Evolutionary conservation across 192 early-diverging fungal species (phyloP).

Genomic region (Podochytrium sp.): DNA sequence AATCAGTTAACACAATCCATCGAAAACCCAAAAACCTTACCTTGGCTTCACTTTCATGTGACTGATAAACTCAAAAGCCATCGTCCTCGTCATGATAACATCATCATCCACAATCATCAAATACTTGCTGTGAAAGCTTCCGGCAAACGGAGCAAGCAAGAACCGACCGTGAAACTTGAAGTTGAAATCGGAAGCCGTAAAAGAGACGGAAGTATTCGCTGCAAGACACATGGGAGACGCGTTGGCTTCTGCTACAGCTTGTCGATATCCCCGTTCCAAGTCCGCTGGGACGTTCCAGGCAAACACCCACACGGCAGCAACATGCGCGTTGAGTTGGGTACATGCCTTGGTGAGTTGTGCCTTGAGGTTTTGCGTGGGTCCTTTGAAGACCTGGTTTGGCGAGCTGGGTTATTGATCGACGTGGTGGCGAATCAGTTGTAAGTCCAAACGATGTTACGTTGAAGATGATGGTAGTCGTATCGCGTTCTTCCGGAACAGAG

Average conservation of each 20-base stretch:
- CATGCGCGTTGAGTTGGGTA: neutral
- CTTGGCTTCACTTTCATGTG: conserved; percentile 11
- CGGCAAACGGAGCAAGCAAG: conserved; percentile 12
- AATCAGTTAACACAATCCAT: too few relatives aligned
- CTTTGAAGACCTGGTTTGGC: neutral
- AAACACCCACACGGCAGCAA: neutral
- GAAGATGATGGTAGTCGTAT: neutral
- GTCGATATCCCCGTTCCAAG: neutral
- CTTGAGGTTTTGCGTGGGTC: neutral
- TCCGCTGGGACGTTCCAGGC: neutral
- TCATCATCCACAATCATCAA: conserved; percentile 31
- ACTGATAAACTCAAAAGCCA: conserved; percentile 4
- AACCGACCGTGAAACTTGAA: conserved; percentile 31
- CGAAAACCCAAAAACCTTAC: too few relatives aligned
- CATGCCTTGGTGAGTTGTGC: neutral
- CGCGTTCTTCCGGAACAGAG: neutral
- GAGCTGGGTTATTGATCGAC: neutral
- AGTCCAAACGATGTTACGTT: neutral
- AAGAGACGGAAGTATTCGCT: neutral
- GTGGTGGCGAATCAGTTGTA: neutral
- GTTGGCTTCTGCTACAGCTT: neutral
- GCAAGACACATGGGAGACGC: neutral
- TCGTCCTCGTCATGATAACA: neutral
- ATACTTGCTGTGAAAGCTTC: neutral
- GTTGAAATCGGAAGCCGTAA: conserved; percentile 15